phyloP scores from a whole-genome alignment of 805 yeast species.

The Saccharomyces mikatae region DNA sequence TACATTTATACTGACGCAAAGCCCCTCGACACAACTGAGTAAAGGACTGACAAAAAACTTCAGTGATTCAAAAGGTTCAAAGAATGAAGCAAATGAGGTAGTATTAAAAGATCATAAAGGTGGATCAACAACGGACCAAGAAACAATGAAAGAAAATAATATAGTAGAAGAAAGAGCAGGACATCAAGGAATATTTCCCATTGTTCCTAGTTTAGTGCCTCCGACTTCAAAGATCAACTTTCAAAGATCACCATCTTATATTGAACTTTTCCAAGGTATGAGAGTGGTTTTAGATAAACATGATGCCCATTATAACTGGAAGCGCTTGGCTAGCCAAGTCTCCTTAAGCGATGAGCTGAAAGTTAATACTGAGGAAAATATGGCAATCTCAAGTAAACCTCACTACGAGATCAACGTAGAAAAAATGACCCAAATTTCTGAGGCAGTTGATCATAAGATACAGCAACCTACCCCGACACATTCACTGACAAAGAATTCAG shows the following conservation, averaged over 20 bases:
- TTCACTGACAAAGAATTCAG: not conserved
- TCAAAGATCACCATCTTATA: conserved; percentile 25
- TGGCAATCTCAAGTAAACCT: too few species aligned
- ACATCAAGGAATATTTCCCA: conserved; percentile 14
- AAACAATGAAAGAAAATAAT: not conserved
- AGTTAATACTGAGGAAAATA: not conserved
- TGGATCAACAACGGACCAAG: not conserved
- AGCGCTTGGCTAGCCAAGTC: conserved; percentile 18
- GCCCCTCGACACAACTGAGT: not conserved
- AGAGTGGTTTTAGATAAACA: conserved; percentile 25
- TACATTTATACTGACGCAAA: not conserved
- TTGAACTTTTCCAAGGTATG: conserved; percentile 27
- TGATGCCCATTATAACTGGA: conserved; percentile 30
- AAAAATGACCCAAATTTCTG: conserved; percentile 1
- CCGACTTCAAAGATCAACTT: conserved; percentile 7
- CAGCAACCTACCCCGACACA: not conserved
- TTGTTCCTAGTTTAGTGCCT: conserved; percentile 6
- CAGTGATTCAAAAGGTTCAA: not conserved
- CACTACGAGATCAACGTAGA: not conserved
- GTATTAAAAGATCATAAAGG: not conserved
- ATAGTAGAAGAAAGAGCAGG: not conserved
- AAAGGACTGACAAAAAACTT: not conserved
- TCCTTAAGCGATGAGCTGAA: conserved; percentile 7
- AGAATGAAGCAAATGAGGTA: not conserved
- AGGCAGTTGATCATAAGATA: conserved; percentile 1